Percentiles rank a stretch among this genome's conserved stretches.
Conservation (phyloP, 257 asterid genomes). For the Ilex asprella region DNA sequence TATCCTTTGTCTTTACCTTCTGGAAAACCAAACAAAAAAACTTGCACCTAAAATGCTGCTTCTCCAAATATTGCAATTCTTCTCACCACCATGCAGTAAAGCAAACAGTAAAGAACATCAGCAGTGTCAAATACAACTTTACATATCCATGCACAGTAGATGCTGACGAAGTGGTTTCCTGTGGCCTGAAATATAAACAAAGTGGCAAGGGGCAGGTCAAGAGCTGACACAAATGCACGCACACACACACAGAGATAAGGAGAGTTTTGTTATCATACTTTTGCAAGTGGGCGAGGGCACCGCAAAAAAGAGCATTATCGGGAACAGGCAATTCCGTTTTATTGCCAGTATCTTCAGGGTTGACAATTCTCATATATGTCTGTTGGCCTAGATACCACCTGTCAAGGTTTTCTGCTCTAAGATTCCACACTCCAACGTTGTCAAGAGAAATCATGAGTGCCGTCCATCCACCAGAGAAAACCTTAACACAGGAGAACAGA, state of each 20-base stretch:
- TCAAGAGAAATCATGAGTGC: not conserved
- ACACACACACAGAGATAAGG: not conserved
- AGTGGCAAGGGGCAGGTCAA: not conserved
- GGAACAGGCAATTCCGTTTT: not conserved
- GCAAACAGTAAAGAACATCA: not conserved
- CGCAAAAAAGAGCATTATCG: not conserved
- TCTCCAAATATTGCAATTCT: too few relatives aligned
- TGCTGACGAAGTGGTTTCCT: not conserved
- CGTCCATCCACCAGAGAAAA: not conserved
- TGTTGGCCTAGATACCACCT: constrained; percentile 1
- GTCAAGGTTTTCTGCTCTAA: not conserved
- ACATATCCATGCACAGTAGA: not conserved
- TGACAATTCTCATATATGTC: not conserved
- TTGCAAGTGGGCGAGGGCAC: not conserved
- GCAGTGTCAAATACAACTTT: not conserved
- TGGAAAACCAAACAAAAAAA: too few relatives aligned
- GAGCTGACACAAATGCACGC: not conserved
- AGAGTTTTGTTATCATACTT: not conserved
- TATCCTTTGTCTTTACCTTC: too few relatives aligned
- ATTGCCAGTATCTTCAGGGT: not conserved
- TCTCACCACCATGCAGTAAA: too few relatives aligned
- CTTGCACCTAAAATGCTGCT: too few relatives aligned
- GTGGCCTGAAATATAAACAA: not conserved
- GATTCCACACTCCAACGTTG: constrained; percentile 1
- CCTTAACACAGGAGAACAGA: not conserved